These are phyloP conservation scores for Capsaspora owczarzaki DNA, from an alignment of 78 protist genomes.

Conservation along the genomic window DNA sequence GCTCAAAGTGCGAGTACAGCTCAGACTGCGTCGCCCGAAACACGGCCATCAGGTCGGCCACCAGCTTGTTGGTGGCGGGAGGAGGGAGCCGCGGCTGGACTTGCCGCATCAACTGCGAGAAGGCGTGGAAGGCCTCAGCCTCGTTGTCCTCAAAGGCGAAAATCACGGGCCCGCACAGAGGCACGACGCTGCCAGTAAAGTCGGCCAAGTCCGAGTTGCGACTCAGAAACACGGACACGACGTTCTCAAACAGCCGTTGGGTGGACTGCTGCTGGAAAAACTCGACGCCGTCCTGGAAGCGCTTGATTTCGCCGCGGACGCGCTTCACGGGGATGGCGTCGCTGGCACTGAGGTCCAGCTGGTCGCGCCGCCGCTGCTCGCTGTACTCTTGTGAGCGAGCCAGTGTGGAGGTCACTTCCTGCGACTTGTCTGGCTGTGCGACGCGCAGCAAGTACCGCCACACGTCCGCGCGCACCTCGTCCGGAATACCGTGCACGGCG, in stretches of 20 bases:
- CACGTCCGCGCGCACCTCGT: neutral
- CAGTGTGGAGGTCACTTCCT: constrained; percentile 5
- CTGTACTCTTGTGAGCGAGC: neutral
- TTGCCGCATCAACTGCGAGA: neutral
- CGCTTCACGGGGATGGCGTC: neutral
- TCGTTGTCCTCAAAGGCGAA: neutral
- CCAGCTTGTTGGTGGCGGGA: neutral
- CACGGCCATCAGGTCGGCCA: neutral
- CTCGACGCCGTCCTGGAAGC: neutral
- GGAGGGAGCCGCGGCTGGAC: neutral
- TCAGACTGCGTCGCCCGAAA: constrained; percentile 33
- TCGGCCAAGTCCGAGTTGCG: neutral
- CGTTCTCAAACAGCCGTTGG: neutral
- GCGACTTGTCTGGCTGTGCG: neutral
- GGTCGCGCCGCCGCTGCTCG: neutral
- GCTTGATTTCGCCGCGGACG: neutral
- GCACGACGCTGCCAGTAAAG: neutral
- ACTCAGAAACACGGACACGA: neutral
- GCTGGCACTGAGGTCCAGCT: neutral
- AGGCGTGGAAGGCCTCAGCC: neutral
- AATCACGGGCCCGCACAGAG: neutral
- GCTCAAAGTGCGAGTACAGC: constrained; percentile 27
- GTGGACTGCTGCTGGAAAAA: neutral
- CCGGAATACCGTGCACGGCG: constrained; percentile 3
- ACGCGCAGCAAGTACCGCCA: constrained; percentile 25